A percentile compares a stretch with the other conserved stretches of the same genome.
Conservation (phyloP, 208 protist genomes). For the Crithidia brevicula region DNA sequence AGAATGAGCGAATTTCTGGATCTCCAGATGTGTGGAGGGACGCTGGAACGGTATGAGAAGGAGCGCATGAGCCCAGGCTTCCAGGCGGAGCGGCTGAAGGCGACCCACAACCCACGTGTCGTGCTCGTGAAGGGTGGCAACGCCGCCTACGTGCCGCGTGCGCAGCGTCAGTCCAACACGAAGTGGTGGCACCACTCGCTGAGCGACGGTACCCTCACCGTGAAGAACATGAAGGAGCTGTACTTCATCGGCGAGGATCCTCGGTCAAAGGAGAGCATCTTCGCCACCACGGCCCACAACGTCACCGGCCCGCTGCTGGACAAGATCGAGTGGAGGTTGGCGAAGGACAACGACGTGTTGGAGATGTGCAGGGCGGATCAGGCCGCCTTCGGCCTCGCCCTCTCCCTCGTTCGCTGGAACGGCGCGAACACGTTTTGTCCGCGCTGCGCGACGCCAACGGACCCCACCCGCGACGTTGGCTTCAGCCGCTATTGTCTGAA, state of each 20-base stretch:
- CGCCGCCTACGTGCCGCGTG: constrained; percentile 3
- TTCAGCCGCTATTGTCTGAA: constrained; percentile 25
- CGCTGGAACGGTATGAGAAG: constrained; percentile 21
- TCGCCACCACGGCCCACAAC: constrained; percentile 21
- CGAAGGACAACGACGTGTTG: constrained; percentile 23
- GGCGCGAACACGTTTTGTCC: constrained; percentile 33
- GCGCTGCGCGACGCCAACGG: constrained; percentile 33
- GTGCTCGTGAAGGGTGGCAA: constrained; percentile 15
- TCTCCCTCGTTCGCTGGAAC: constrained; percentile 40
- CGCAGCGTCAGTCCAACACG: constrained; percentile 11
- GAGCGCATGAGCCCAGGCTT: constrained; percentile 25
- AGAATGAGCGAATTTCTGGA: constrained; percentile 8
- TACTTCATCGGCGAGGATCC: constrained; percentile 25
- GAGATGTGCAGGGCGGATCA: constrained; percentile 21
- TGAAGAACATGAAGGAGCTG: constrained; percentile 19
- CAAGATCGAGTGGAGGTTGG: constrained; percentile 11
- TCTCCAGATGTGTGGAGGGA: constrained; percentile 12
- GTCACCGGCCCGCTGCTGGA: constrained; percentile 4
- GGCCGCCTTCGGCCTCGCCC: constrained; percentile 39
- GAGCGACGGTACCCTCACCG: constrained; percentile 7
- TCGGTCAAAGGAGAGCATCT: constrained; percentile 16
- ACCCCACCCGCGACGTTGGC: constrained; percentile 22
- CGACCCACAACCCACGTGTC: constrained; percentile 22
- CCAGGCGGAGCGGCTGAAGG: constrained; percentile 19
- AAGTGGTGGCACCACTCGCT: constrained; percentile 33